Evolutionary conservation across 2,329 filamentous ascomycete genomes (phyloP).

Genomic region (Exserohilum rostratum): DNA sequence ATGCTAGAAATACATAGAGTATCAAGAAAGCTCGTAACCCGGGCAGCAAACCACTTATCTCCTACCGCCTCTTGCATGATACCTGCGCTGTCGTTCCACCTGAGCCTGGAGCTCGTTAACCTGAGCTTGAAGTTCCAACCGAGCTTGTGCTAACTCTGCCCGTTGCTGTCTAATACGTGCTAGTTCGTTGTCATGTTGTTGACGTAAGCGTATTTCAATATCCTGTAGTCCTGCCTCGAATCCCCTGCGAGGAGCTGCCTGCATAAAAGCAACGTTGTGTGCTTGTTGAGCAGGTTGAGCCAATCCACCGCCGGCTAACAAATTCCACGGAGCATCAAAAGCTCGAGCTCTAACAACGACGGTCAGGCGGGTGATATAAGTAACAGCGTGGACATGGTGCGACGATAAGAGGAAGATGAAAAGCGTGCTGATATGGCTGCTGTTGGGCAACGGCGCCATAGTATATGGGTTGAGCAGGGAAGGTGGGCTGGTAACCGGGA

Average conservation of each 20-base stretch:
- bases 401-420: neutral
- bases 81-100: too few relatives aligned
- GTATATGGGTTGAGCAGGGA: neutral
- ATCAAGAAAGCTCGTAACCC: neutral
- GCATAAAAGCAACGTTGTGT: neutral
- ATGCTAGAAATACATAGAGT: neutral
- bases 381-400: constrained; percentile 11
- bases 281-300: neutral
- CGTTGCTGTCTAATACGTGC: too few relatives aligned
- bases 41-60: too few relatives aligned
- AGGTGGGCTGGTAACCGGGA: neutral
- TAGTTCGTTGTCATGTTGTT: neutral
- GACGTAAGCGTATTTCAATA: neutral
- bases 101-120: neutral
- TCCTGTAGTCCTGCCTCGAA: neutral
- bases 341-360: constrained; percentile 10
- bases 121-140: neutral
- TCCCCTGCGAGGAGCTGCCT: neutral
- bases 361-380: constrained; percentile 16
- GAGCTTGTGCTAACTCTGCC: neutral
- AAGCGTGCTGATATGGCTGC: constrained; percentile 6
- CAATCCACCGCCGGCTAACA: neutral
- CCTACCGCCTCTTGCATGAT: too few relatives aligned
- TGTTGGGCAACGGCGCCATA: constrained; percentile 4
- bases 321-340: neutral